Evolutionary conservation across 169 alveolate species (phyloP), one percentile per base, ranked within the genome.

Genomic region (Cryptosporidium felis): DNA sequence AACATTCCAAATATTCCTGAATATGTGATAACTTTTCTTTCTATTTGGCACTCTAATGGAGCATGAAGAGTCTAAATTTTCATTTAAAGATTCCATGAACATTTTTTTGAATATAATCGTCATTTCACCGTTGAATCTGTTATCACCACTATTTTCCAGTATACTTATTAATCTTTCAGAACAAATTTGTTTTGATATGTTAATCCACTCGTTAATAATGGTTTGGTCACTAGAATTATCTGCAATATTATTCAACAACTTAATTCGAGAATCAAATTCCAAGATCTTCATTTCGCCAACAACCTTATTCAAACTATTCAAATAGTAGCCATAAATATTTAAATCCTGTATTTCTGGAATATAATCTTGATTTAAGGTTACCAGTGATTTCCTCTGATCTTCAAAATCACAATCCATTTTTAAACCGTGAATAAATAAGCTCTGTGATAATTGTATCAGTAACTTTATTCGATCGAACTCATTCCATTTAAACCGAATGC

Each of bases 301-400:
- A 36, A 30, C 40, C 14, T 51, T 3, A 51, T 34, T 16, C 42
- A 49, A 28, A 36, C 32, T 36, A 34, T 30, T 34, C 38, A 74
- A 28, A 74, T 74, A 32, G 26, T 74, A 74, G 16, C 82, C 82
- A 53, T 28, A 53, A 34, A 74, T 51, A 74, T 74, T 53, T 26
- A 74, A 74, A 46, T 46, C 82, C 14, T 30, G n/a, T 56, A 51
- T 38, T 66, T 16, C 18, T 66, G 2, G 21, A 30, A 2, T n/a
- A n/a, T 8, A 3, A 28, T 46, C 16, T 66, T 21, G 21, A 66
- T 66, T 51, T 10, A 21, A 47, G 16, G 34, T 23, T 3, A n/a
- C 9, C 47, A 14, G 9, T 47, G 14, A 21, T 16, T 47, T 26
- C 45, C 16, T 47, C 45, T n/a, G n/a, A 23, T 41, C 23, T 5